Percentiles rank a stretch among this genome's conserved stretches.
phyloP scores from a whole-genome alignment of 257 asterid species.

The Forsythia viridissima region DNA sequence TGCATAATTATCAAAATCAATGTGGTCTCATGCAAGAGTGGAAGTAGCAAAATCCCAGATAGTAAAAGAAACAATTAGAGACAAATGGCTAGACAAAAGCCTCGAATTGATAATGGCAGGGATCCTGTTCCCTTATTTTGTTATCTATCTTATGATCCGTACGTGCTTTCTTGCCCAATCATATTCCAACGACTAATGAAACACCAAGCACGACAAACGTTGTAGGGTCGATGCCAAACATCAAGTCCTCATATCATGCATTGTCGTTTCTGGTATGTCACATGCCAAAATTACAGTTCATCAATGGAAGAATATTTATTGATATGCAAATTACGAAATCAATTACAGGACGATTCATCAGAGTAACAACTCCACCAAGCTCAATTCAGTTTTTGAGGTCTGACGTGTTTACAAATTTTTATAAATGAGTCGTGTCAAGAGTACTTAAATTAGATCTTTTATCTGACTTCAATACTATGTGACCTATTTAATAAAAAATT shows the following conservation, averaged over 20 bases:
- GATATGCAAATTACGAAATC: neutral
- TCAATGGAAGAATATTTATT: neutral
- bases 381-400: no score
- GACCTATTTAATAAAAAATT: no score
- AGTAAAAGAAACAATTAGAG: constrained; percentile 35
- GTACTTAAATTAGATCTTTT: no score
- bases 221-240: constrained; percentile 49
- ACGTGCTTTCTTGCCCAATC: constrained; percentile 49
- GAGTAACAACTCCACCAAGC: neutral
- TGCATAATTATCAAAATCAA: neutral
- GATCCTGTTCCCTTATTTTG: constrained; percentile 53
- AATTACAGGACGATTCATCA: neutral
- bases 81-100: constrained; percentile 50
- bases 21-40: neutral
- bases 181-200: constrained; percentile 42
- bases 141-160: constrained; percentile 37
- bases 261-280: constrained; percentile 33
- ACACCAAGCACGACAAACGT: constrained; percentile 47
- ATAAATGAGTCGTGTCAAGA: no score
- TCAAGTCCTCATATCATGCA: constrained; percentile 32
- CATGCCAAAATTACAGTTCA: constrained; percentile 6
- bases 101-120: constrained; percentile 47
- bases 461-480: no score
- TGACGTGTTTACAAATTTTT: no score
- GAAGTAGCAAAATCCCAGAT: neutral